Base-by-base conservation (phyloP, 2,329 filamentous ascomycete species). In the Xylariaceae sp. region DNA sequence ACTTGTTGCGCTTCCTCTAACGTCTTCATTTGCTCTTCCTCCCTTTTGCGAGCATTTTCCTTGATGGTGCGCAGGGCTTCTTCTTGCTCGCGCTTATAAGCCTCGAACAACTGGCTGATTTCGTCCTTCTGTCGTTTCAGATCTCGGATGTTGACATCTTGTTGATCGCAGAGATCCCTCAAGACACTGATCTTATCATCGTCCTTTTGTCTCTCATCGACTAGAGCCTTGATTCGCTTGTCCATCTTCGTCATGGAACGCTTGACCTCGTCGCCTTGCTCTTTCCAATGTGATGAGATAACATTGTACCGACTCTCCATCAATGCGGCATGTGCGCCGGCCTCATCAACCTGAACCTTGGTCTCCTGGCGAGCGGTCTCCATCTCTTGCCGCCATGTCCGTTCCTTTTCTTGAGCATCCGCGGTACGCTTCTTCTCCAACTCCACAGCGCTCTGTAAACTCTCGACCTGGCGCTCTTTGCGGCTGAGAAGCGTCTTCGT, bases 391-490 rank as follows among this genome's bases (percentile, higher is more conserved):
- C 77, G 84, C 85, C 80, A 89, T 63, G 65, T 81, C 67, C 72
- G 80, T 68, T 89, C 87, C 35, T 82, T 79, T 54, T 80, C 78
- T 62, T 82, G 78, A 4, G 88, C 86, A 17, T 80, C 79, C 18
- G 78, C 74, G 2, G 88, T 79, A 63, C 85, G 82, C 65, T 82
- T 80, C 70, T 82, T 82, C 73, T 92, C 88, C 1, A 79, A 72
- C 47, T 88, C 85, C 34, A 91, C 77, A 15, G 84, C 78, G 7
- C 80, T 78, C 66, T 86, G 85, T 60, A 91, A 73, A 50, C 86
- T 83, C 64, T 89, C 86, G 48, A 92, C 82, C 71, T 90, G 89
- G 10, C 89, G 82, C 69, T 92, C 88, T 69, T 89, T 89, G 59
- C 88, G 80, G 59, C 85, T 82, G 34, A 92, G 78, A 6, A 90